These are phyloP conservation scores for Cadophora sp. DNA, from an alignment of 2,329 filamentous ascomycete genomes.

Conservation along the genomic window DNA sequence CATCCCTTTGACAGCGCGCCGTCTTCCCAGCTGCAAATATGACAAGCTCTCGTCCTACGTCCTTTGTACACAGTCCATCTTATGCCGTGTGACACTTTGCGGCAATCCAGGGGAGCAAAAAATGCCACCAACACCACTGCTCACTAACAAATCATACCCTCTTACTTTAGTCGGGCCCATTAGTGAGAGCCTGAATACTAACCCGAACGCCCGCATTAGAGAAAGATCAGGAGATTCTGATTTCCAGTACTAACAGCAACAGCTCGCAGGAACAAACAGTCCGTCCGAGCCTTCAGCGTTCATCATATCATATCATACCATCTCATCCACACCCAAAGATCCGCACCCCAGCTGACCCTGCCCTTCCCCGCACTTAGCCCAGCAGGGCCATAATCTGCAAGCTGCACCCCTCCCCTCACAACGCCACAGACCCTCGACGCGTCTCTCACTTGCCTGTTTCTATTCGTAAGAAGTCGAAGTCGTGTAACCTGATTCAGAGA, in stretches of 20 bases:
- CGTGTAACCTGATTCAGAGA: background rate
- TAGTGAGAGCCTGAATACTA: background rate
- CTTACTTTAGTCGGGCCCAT: background rate
- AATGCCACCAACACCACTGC: too few relatives aligned
- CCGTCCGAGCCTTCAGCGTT: too few relatives aligned
- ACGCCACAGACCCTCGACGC: background rate
- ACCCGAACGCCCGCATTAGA: background rate
- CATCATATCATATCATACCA: background rate
- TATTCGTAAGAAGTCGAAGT: background rate
- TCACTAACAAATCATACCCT: too few relatives aligned
- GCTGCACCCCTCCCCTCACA: background rate
- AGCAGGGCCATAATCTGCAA: background rate
- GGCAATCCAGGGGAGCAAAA: background rate
- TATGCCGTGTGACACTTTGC: background rate
- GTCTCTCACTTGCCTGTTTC: background rate
- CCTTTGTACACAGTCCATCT: background rate
- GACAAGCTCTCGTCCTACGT: background rate
- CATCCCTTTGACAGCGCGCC: background rate
- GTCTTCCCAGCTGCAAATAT: background rate
- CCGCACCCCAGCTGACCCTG: slow-evolving; percentile 16
- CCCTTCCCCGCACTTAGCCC: slow-evolving; percentile 21
- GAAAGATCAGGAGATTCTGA: background rate
- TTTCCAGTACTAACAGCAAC: background rate
- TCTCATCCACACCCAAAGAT: too few relatives aligned
- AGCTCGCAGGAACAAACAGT: too few relatives aligned